Conservation (phyloP, 2,329 filamentous ascomycete genomes). For the Exophiala xenobiotica region DNA sequence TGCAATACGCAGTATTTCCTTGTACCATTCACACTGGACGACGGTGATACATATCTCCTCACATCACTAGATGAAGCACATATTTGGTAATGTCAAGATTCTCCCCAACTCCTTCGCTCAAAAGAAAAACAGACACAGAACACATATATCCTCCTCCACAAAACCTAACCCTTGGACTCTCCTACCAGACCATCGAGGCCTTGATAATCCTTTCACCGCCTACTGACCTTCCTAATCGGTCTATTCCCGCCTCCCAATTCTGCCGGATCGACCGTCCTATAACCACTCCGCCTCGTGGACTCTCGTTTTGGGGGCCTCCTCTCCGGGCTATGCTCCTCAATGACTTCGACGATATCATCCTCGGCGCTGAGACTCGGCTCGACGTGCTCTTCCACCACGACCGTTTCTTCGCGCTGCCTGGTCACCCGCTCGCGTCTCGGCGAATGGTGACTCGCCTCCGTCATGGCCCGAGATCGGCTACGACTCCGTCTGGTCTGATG, state of each 20-base stretch:
- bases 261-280: conserved; percentile 30
- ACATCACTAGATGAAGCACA: neutral
- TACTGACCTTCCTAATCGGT: conserved; percentile 25
- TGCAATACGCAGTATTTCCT: too few species aligned
- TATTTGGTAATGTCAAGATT: neutral
- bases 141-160: neutral
- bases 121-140: neutral
- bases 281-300: conserved; percentile 25
- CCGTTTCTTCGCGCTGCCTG: conserved; percentile 20
- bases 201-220: conserved; percentile 5
- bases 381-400: conserved; percentile 24
- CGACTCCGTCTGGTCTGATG: conserved; percentile 15
- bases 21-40: too few species aligned
- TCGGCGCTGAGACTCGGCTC: conserved; percentile 19
- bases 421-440: conserved; percentile 9
- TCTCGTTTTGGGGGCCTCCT: conserved; percentile 16
- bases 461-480: conserved; percentile 10
- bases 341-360: conserved; percentile 32
- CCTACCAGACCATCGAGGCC: neutral
- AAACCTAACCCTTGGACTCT: neutral
- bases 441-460: conserved; percentile 11
- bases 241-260: conserved; percentile 30
- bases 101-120: conserved; percentile 9
- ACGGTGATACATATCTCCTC: too few species aligned
- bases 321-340: conserved; percentile 31